Conservation (phyloP, 495 filamentous ascomycete species). For the Penicillium salamii region DNA sequence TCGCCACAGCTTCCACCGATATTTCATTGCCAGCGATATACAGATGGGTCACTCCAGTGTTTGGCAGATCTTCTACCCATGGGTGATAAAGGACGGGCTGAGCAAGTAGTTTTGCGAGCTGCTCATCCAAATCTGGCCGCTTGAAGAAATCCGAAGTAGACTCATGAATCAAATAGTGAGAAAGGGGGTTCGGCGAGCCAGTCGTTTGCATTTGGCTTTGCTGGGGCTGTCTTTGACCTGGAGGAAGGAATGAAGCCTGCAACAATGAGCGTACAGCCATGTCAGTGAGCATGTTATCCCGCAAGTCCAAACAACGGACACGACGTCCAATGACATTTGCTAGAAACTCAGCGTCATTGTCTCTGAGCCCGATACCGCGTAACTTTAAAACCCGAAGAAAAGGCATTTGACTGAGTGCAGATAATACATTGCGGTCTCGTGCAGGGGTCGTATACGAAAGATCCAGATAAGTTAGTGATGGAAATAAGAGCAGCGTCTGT, state of each 20-base stretch:
- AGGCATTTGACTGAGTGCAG: slow-evolving; percentile 38
- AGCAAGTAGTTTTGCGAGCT: slow-evolving; percentile 47
- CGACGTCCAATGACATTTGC: slow-evolving; percentile 50
- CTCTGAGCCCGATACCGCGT: slow-evolving; percentile 53
- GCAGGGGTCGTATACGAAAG: slow-evolving; percentile 58
- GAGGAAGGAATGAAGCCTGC: slow-evolving; percentile 44
- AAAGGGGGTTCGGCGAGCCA: slow-evolving; percentile 11
- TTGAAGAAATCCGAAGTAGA: slow-evolving; percentile 27
- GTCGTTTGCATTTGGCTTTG: slow-evolving; percentile 5
- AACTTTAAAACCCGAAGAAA: slow-evolving; percentile 59
- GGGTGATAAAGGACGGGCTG: slow-evolving; percentile 47
- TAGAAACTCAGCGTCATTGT: slow-evolving; percentile 52
- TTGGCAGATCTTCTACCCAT: slow-evolving; percentile 52
- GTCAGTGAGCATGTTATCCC: slow-evolving; percentile 59
- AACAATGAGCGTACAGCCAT: slow-evolving; percentile 50
- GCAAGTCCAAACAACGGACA: slow-evolving; percentile 58
- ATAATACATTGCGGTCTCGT: slow-evolving; percentile 50
- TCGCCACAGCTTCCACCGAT: slow-evolving; percentile 54
- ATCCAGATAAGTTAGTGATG: slow-evolving; percentile 57
- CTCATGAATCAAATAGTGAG: slow-evolving; percentile 5
- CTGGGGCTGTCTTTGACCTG: neutral
- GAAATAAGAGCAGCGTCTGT: slow-evolving; percentile 52
- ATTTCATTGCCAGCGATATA: slow-evolving; percentile 59
- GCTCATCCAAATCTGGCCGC: slow-evolving; percentile 46
- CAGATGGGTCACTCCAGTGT: slow-evolving; percentile 56